Evolutionary conservation across 805 yeast genomes (phyloP).

Genomic region (Deakozyma indianensis): DNA sequence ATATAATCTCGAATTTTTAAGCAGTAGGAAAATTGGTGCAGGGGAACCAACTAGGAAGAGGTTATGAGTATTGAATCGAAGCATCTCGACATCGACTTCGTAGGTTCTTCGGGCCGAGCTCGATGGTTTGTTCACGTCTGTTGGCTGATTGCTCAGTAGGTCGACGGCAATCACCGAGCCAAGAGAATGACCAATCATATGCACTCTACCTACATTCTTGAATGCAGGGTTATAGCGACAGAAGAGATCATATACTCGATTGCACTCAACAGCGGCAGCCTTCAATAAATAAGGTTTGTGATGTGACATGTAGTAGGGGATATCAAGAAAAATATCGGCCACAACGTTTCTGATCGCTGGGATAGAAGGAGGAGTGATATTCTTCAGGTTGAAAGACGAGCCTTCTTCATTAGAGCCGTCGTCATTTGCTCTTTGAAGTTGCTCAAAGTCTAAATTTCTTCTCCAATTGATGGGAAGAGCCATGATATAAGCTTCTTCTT

Average conservation of each 20-base stretch:
- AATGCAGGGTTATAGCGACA: constrained; percentile 56
- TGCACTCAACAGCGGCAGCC: constrained; percentile 58
- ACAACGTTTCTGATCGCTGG: constrained; percentile 60
- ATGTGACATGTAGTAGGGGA: constrained; percentile 61
- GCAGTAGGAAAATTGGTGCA: constrained; percentile 50
- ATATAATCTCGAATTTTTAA: constrained; percentile 15
- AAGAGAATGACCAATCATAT: constrained; percentile 73
- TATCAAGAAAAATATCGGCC: constrained; percentile 78
- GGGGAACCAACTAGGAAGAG: constrained; percentile 81
- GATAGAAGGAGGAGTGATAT: constrained; percentile 66
- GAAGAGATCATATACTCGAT: constrained; percentile 50
- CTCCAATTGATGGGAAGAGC: constrained; percentile 84
- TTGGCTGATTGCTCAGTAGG: constrained; percentile 34
- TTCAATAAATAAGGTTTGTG: constrained; percentile 50
- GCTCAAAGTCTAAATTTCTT: constrained; percentile 34
- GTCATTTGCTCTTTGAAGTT: constrained; percentile 6
- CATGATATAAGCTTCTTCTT: constrained; percentile 12
- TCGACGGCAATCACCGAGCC: constrained; percentile 80
- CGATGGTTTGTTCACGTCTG: constrained; percentile 14
- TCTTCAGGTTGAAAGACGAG: constrained; percentile 40
- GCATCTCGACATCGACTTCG: constrained; percentile 24
- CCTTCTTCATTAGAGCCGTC: constrained; percentile 5
- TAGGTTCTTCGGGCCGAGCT: constrained; percentile 6
- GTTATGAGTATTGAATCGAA: constrained; percentile 60
- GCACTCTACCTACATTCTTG: constrained; percentile 28